A percentile compares a stretch with the other conserved stretches of the same genome.
Conservation (phyloP, 257 asterid species). For the Asclepias syriaca region DNA sequence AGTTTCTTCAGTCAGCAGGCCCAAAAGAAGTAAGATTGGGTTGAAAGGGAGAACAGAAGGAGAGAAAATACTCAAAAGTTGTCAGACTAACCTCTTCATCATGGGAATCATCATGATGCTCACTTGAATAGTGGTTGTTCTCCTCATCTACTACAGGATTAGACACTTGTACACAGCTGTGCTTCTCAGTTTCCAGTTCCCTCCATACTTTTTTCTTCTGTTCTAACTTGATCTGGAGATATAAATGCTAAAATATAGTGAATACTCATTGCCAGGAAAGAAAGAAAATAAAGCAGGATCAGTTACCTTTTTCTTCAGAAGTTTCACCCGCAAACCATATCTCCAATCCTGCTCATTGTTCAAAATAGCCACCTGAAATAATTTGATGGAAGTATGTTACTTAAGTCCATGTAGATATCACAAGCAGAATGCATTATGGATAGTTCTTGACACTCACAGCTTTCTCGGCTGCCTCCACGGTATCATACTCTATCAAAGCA, state of each 20-base stretch:
- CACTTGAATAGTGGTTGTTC: conserved; percentile 44
- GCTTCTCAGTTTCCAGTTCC: conserved; percentile 59
- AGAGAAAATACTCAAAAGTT: neutral
- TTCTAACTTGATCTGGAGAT: conserved; percentile 52
- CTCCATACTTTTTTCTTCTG: conserved; percentile 65
- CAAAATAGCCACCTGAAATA: conserved; percentile 57
- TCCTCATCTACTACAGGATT: conserved; percentile 56
- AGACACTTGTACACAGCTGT: conserved; percentile 33
- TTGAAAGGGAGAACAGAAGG: neutral
- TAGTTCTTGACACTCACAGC: conserved; percentile 64
- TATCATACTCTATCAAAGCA: conserved; percentile 76
- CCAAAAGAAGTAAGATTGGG: too few species aligned
- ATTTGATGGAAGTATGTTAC: conserved; percentile 7
- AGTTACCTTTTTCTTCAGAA: conserved; percentile 65
- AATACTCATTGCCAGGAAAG: conserved; percentile 2
- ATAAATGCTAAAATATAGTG: conserved; percentile 9
- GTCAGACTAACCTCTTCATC: conserved; percentile 62
- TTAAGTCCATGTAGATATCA: neutral
- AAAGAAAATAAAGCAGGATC: conserved; percentile 10
- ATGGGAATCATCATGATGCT: conserved; percentile 63
- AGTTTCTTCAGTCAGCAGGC: too few species aligned
- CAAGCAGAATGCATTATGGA: neutral
- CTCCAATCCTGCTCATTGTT: conserved; percentile 98
- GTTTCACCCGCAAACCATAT: conserved; percentile 92
- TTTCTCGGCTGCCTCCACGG: conserved; percentile 82